These are phyloP conservation scores for Mariannaea sp. DNA, from an alignment of 2,329 filamentous ascomycete genomes.

Conservation along the genomic window DNA sequence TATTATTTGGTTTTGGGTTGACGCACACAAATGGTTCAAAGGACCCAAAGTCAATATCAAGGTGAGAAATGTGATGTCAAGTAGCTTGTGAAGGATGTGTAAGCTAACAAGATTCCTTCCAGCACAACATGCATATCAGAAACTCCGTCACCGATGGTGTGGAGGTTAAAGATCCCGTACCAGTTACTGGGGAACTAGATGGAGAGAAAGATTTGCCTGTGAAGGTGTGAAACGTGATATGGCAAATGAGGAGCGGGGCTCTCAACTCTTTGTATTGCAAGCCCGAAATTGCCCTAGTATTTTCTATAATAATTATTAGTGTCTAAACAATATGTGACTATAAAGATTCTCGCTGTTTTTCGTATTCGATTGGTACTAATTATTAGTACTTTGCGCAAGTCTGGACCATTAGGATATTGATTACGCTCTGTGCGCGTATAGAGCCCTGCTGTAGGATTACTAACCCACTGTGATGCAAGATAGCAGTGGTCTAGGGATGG, in stretches of 20 bases:
- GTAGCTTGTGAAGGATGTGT: not conserved
- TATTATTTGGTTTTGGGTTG: slow-evolving; percentile 19
- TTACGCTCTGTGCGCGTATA: no score
- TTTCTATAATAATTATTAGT: not conserved
- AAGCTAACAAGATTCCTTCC: not conserved
- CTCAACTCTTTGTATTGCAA: not conserved
- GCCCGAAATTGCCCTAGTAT: not conserved
- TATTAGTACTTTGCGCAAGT: no score
- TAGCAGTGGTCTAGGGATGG: no score
- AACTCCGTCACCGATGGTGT: slow-evolving; percentile 5
- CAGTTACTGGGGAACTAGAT: not conserved
- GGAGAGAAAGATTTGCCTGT: not conserved
- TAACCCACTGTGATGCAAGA: no score
- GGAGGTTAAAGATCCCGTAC: slow-evolving; percentile 3
- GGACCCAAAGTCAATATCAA: slow-evolving; percentile 20
- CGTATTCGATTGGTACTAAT: no score
- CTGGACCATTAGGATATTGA: no score
- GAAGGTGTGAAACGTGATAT: no score
- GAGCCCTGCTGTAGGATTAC: no score
- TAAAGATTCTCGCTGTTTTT: no score
- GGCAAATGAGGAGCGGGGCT: no score
- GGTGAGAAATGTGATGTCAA: not conserved
- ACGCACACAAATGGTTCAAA: slow-evolving; percentile 23
- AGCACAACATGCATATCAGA: slow-evolving; percentile 11
- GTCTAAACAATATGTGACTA: not conserved